These are phyloP conservation scores for Stenocarpella maydis DNA, from an alignment of 2,329 filamentous ascomycete genomes.

Conservation along the genomic window DNA sequence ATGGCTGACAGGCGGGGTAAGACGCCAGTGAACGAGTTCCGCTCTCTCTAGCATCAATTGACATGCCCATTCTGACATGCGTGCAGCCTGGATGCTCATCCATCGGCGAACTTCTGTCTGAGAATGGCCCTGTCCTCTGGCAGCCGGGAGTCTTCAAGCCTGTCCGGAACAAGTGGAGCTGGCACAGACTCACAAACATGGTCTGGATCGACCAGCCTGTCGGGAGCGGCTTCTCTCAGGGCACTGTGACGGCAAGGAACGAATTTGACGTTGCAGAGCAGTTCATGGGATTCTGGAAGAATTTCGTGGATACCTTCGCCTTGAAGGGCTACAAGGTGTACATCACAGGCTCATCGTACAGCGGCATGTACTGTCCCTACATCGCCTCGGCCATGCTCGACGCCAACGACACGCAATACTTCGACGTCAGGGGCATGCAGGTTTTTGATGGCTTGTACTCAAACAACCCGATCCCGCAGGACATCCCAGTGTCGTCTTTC, in stretches of 20 bases:
- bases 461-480: slow-evolving; percentile 50
- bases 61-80: slow-evolving; percentile 52
- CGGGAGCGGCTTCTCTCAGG: slow-evolving; percentile 71
- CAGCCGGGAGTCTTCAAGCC: slow-evolving; percentile 71
- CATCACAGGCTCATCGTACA: slow-evolving; percentile 73
- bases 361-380: slow-evolving; percentile 70
- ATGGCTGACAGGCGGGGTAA: slow-evolving; percentile 61
- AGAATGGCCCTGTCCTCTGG: slow-evolving; percentile 77
- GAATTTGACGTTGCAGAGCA: slow-evolving; percentile 72
- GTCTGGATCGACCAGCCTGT: slow-evolving; percentile 75
- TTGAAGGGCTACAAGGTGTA: slow-evolving; percentile 72
- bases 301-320: slow-evolving; percentile 73
- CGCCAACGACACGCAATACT: slow-evolving; percentile 68
- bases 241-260: slow-evolving; percentile 66
- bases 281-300: slow-evolving; percentile 78
- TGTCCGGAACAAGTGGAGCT: slow-evolving; percentile 70
- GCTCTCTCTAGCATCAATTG: no score
- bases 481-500: slow-evolving; percentile 61
- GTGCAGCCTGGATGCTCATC: slow-evolving; percentile 60
- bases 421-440: slow-evolving; percentile 70
- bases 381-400: slow-evolving; percentile 73
- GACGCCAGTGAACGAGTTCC: no score
- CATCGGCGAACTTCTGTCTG: slow-evolving; percentile 72
- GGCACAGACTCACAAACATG: slow-evolving; percentile 77
- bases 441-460: slow-evolving; percentile 74